Evolutionary conservation across 768 basidiomycete species (phyloP), one percentile per base, ranked within the genome.

Genomic region (Lactarius vividus): DNA sequence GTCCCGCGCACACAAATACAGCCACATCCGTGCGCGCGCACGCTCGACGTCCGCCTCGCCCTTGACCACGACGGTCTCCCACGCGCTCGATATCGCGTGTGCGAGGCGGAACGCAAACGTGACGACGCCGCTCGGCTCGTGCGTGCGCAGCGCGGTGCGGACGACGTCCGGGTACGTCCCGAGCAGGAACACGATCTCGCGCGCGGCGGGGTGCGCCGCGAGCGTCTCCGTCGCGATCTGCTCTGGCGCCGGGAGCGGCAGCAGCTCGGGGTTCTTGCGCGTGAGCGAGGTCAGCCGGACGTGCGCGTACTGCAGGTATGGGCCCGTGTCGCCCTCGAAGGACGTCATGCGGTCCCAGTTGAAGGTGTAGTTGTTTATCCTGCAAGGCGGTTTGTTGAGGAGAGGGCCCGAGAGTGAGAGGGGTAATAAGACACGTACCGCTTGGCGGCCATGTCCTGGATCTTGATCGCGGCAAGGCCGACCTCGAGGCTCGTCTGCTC

Each of bases 281-380:
- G 86, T 87, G 73, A 98, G 89, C 1, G 95, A 97, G 8, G 89
- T 84, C 35, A 98, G 81, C 23, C 96, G 92, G 71, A 95, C 95
- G 78, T 97, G 96, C 0, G 94, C 93, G 75, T 98, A 98, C 80
- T 98, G 96, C 31, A 98, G 86, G 79, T 97, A 98, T 0, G 94
- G 93, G 1, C 93, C 94, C 0, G 94, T 96, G 77, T 98, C 96
- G 53, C 96, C 96, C 76, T 97, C 94, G 76, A 96, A 97, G 39
- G 93, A 94, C 58, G 89, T 84, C 92, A 97, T 96, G 49, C 94
- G 86, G 68, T 91, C 86, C 88, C 92, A 92, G 77, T 94, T 91
- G 79, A 97, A 99, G 1, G 84, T 88, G 79, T 98, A 98, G 79
- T 97, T 94, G 78, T 95, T 96, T 74, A 97, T 91, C 67, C 95